Evolutionary conservation across 306 rosid genomes (phyloP), one percentile per base, ranked within the genome.

Genomic region (Quercus dentata): DNA sequence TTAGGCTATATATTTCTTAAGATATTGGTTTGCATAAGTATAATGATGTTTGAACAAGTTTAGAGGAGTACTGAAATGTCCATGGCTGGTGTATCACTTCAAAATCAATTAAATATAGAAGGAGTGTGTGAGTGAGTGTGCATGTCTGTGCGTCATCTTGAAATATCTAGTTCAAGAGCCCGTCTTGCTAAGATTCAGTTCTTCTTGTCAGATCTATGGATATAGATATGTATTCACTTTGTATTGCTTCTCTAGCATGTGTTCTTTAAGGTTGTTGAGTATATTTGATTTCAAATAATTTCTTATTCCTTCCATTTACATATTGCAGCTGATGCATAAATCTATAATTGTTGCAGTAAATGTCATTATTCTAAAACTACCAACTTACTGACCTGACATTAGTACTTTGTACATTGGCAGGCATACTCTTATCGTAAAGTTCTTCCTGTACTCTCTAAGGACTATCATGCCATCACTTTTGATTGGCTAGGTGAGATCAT

Each of bases 361-460:
- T 13, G 23, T 51, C 46, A 38, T 28, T 63, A 61, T 64, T 74
- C 59, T 27, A 58, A 63, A 57, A 71, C 54, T 70, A 57, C 18
- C 63, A 74, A 54, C 73, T 77, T 52, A 74, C n/a, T 71, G 76
- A 30, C 15, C 20, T 1, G 8, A 77, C 75, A 55, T 71, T 81
- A 70, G 46, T 79, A 74, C 33, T 80, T 64, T 64, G 31, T 27
- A 35, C 41, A 21, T 85, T 82, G 19, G 38, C 85, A 94, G 98
- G 98, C 98, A 59, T 94, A 94, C 83, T 94, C 98, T 55, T 90
- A 91, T 49, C 91, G 95, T 74, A 94, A 91, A 88, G 97, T 94
- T 76, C 90, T 94, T 77, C 92, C 98, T 0, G 46, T 85, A 83
- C 97, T 94, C 69, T 81, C 93, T 46, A 84, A 89, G 75, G 81